A percentile compares a stretch with the other conserved stretches of the same genome.
These are phyloP conservation scores for Asterochloris sp. DNA, from an alignment of 139 green algal species.

Conservation along the genomic window DNA sequence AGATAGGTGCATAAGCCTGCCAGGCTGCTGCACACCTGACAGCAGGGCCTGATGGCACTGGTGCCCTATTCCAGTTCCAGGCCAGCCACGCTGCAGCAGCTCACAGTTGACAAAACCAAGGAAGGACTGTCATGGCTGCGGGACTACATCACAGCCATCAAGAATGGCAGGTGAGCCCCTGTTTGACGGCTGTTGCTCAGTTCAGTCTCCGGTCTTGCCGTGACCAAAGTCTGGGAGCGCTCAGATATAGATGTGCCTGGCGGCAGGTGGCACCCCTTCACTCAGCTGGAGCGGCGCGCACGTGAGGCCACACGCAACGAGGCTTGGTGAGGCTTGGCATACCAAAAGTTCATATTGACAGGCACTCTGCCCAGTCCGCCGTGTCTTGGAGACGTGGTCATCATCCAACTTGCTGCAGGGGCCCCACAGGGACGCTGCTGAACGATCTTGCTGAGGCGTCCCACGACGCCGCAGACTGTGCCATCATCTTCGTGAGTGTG, in stretches of 20 bases:
- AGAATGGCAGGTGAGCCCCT: conserved; percentile 12
- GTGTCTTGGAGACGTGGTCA: background rate
- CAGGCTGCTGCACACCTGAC: too few relatives aligned
- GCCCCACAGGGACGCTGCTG: conserved; percentile 66
- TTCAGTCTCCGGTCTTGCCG: background rate
- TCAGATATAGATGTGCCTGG: too few relatives aligned
- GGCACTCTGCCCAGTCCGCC: background rate
- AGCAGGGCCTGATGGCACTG: too few relatives aligned
- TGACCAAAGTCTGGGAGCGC: background rate
- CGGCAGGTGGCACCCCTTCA: conserved; percentile 53
- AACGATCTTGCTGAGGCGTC: conserved; percentile 60
- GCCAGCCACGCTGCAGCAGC: conserved; percentile 3
- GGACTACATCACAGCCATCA: conserved; percentile 72
- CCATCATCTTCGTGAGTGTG: conserved; percentile 61
- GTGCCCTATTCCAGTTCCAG: background rate
- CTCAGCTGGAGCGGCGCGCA: conserved; percentile 52
- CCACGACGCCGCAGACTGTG: conserved; percentile 38
- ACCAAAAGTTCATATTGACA: background rate
- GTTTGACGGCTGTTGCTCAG: background rate
- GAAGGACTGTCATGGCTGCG: conserved; percentile 46
- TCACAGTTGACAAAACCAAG: conserved; percentile 6
- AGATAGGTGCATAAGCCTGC: too few relatives aligned
- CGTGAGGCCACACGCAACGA: conserved; percentile 73
- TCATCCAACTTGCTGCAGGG: conserved; percentile 35
- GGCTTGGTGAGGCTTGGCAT: conserved; percentile 40